Evolutionary conservation across 495 filamentous ascomycete genomes (phyloP).

Genomic region (Hypomontagnella monticulosa): DNA sequence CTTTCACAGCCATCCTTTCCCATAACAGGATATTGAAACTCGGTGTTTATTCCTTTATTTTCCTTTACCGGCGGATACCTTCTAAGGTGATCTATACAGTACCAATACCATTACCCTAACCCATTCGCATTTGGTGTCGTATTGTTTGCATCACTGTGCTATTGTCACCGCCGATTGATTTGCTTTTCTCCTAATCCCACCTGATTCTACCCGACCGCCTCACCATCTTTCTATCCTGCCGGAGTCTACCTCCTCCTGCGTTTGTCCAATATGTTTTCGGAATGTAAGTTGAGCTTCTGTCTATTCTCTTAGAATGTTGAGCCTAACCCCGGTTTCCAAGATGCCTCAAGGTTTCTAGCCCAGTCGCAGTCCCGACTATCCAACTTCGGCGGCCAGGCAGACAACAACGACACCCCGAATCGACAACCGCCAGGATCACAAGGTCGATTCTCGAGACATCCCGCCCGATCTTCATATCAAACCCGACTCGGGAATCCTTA

Average conservation of each 20-base stretch:
- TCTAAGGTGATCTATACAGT: not conserved
- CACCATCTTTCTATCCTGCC: slow-evolving; percentile 26
- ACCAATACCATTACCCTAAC: slow-evolving; percentile 7
- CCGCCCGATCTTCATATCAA: slow-evolving; percentile 50
- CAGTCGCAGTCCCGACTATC: slow-evolving; percentile 91
- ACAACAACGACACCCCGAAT: slow-evolving; percentile 57
- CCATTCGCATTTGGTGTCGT: slow-evolving; percentile 19
- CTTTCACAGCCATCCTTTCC: slow-evolving; percentile 21
- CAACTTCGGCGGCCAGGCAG: slow-evolving; percentile 68
- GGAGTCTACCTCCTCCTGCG: slow-evolving; percentile 47
- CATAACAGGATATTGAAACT: slow-evolving; percentile 7
- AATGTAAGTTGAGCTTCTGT: slow-evolving; percentile 73
- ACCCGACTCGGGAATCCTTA: slow-evolving; percentile 73
- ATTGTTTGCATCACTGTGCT: slow-evolving; percentile 38
- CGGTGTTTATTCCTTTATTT: not conserved
- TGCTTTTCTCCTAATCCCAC: slow-evolving; percentile 18
- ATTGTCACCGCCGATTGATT: slow-evolving; percentile 41
- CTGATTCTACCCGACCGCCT: slow-evolving; percentile 23
- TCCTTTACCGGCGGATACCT: slow-evolving; percentile 27
- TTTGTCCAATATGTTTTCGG: slow-evolving; percentile 82
- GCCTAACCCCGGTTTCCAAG: slow-evolving; percentile 57
- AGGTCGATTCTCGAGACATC: slow-evolving; percentile 48
- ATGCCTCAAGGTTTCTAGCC: slow-evolving; percentile 96
- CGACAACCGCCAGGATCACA: slow-evolving; percentile 49
- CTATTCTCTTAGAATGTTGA: slow-evolving; percentile 15